Conservation (phyloP, 495 filamentous ascomycete species). For the Chaetomidium leptoderma region DNA sequence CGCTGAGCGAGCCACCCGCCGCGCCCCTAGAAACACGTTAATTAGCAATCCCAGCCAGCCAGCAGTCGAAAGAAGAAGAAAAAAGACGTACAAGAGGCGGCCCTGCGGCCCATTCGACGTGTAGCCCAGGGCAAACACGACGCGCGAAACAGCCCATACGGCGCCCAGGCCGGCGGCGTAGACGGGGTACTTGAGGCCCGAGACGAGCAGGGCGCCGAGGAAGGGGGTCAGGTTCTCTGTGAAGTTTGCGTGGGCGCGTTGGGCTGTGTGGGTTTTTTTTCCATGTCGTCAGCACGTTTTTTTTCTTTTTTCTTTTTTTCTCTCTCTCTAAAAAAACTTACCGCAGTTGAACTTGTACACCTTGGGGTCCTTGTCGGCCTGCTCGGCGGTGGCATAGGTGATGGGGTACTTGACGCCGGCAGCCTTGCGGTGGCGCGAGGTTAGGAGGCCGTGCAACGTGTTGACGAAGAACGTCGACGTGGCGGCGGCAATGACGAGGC, state of each 20-base stretch:
- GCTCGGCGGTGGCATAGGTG: constrained; percentile 56
- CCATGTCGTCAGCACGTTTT: too few relatives aligned
- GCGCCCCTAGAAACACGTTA: constrained; percentile 19
- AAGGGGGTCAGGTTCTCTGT: constrained; percentile 61
- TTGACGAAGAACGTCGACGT: constrained; percentile 57
- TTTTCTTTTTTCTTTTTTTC: not conserved
- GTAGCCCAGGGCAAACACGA: constrained; percentile 60
- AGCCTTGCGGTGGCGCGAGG: constrained; percentile 44
- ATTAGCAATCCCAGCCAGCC: not conserved
- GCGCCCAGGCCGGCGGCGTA: constrained; percentile 49
- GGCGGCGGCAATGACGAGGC: constrained; percentile 57
- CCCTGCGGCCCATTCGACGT: constrained; percentile 37
- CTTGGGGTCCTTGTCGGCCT: constrained; percentile 52
- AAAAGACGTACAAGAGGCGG: constrained; percentile 26
- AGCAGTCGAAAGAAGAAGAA: not conserved
- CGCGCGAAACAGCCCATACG: constrained; percentile 53
- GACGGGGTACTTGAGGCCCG: constrained; percentile 54
- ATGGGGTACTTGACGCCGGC: constrained; percentile 61
- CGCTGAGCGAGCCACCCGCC: constrained; percentile 17
- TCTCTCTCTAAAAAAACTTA: constrained; percentile 19
- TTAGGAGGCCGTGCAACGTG: constrained; percentile 48
- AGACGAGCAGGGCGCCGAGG: constrained; percentile 53
- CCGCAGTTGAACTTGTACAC: constrained; percentile 50
- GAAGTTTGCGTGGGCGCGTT: constrained; percentile 69
- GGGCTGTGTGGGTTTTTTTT: constrained; percentile 41